Base-by-base conservation (phyloP, 2,329 filamentous ascomycete species). In the Trichothecium sympodiale region DNA sequence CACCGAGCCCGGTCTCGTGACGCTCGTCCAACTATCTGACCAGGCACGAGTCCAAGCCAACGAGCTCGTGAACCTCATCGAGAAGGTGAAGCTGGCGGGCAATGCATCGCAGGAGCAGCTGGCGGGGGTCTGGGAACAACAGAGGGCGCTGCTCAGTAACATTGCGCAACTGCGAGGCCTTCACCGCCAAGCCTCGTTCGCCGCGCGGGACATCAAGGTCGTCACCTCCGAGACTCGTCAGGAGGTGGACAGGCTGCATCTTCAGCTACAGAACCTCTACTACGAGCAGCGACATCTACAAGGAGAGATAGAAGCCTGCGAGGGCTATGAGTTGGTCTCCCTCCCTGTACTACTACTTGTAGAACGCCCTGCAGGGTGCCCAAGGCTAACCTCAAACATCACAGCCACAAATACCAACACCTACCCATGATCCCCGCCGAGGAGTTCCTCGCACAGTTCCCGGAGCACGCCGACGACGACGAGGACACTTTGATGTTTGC, bases 241-340 rank as follows among this genome's bases (percentile, higher is more conserved):
- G 49, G 86, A 94, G 59, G 86, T 96, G 44, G 91, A 98, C 55
- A 77, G 80, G 34, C 68, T 98, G 41, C 88, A 96, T 54, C 69
- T 98, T 27, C 84, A 94, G 52, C 69, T 98, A 37, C 89, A 96
- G 60, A 98, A 98, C 52, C 65, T 98, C 7, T 93, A 91, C 57
- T 98, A 98, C 53, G 89, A 98, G 59, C 88, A 96, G 62, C 71
- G 85, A 37, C 87, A 95, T 57, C 64, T 98, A 37, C 77, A 83
- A 44, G 84, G 84, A 33, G 91, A 98, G 60, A 96, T 98, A 41
- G 67, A 75, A 1, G 86, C 84, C 8, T 96, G 91, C 56, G 84
- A 94, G 54, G 82, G 80, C 35, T 95, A 93, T 49, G 84, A 94
- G 86, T 94, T 63, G 42, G 83, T 72, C 3, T 14, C 33, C 14